phyloP scores from a whole-genome alignment of 169 alveolate genomes.

The Plasmodium blacklocki region DNA sequence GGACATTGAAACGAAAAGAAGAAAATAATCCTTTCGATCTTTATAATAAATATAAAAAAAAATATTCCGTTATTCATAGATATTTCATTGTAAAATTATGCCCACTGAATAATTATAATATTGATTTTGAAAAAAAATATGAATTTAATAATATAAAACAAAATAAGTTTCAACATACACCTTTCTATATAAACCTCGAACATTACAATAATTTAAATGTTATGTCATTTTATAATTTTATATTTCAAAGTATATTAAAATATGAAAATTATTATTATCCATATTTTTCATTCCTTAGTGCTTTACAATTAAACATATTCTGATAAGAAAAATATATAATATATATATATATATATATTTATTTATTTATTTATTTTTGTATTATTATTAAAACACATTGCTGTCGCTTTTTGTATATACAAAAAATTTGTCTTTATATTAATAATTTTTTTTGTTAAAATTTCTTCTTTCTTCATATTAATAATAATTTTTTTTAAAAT shows the following conservation, averaged over 20 bases:
- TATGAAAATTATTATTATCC: slow-evolving; percentile 66
- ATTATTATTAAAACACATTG: no score
- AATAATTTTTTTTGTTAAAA: no score
- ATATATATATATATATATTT: no score
- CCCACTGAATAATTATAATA: slow-evolving; percentile 50
- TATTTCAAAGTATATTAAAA: slow-evolving; percentile 55
- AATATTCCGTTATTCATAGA: slow-evolving; percentile 68
- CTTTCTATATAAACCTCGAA: slow-evolving; percentile 35
- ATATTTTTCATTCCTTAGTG: slow-evolving; percentile 44
- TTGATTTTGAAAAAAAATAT: slow-evolving; percentile 62
- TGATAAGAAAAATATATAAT: neutral
- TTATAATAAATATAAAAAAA: slow-evolving; percentile 30
- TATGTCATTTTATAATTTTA: slow-evolving; percentile 39
- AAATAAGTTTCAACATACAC: slow-evolving; percentile 31
- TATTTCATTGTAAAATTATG: slow-evolving; percentile 34
- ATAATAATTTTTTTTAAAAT: no score
- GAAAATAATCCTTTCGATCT: slow-evolving; percentile 26
- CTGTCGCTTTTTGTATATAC: no score
- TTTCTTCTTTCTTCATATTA: no score
- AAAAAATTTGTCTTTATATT: no score
- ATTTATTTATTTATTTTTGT: no score
- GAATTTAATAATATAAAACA: slow-evolving; percentile 24
- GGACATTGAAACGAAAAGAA: slow-evolving; percentile 29
- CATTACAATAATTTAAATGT: slow-evolving; percentile 27
- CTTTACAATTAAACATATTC: slow-evolving; percentile 14